Percentiles rank a stretch among this genome's conserved stretches.
These are phyloP conservation scores for Tilletia walkeri DNA, from an alignment of 1,284 basidiomycete species.

Conservation along the genomic window DNA sequence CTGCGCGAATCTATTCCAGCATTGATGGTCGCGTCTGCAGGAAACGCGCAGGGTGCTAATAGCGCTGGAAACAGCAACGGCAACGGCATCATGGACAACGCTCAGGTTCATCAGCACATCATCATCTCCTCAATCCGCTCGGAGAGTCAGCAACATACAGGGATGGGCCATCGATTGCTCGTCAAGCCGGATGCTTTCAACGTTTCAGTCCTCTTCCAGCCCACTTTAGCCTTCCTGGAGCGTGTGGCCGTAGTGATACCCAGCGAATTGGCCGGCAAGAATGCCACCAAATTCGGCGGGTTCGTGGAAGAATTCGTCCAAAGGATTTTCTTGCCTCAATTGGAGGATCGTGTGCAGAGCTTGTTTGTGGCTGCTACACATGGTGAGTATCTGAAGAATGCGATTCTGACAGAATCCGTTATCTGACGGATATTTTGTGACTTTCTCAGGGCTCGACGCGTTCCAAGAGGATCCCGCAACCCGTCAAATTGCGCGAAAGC, in stretches of 20 bases:
- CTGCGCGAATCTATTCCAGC: conserved; percentile 64
- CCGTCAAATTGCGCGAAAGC: conserved; percentile 65
- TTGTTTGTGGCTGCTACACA: conserved; percentile 33
- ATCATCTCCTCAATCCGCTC: conserved; percentile 14
- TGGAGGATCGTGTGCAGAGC: conserved; percentile 80
- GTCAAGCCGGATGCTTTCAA: conserved; percentile 92
- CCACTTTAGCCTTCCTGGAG: conserved; percentile 81
- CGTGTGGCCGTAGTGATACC: conserved; percentile 59
- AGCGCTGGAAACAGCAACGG: not conserved
- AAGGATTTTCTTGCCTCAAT: conserved; percentile 85
- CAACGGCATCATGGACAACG: conserved; percentile 2
- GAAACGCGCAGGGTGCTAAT: not conserved
- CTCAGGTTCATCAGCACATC: conserved; percentile 15
- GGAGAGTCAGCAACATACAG: conserved; percentile 39
- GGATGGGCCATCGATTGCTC: conserved; percentile 78
- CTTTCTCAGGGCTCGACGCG: conserved; percentile 61
- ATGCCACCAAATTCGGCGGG: conserved; percentile 62
- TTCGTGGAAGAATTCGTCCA: conserved; percentile 92
- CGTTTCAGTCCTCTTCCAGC: conserved; percentile 87
- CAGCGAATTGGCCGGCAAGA: conserved; percentile 32
- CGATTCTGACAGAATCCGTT: not conserved
- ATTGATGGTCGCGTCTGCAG: not conserved
- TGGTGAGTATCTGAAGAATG: not conserved
- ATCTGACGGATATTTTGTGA: too few relatives aligned
- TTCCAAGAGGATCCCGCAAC: conserved; percentile 65